Evolutionary conservation across 108 stramenopile species (phyloP), one percentile per base, ranked within the genome.

Genomic region (Fistulifera pelliculosa): DNA sequence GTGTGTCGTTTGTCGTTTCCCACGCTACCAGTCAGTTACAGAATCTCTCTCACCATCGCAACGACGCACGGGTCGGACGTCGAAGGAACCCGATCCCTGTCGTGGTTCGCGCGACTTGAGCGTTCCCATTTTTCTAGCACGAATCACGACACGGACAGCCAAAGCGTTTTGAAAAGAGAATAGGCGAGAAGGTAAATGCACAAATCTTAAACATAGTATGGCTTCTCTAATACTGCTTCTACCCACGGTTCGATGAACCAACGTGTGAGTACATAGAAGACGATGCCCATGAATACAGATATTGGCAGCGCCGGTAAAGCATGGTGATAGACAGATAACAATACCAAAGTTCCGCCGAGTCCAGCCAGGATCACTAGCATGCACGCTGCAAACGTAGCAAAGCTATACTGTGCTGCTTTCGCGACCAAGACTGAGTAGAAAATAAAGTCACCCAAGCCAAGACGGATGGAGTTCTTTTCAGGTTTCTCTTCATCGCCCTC

Each of bases 351-450:
- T 0, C 88, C 85, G 2, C 89, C 94, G 6, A 98, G 63, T 28
- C 93, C 95, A 6, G 87, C 78, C 21, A 98, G 58, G 48, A 98
- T 93, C 14, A 90, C 89, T 3, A 96, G 56, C 27, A 85, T 77
- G 44, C 87, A 94, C 1, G 93, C 76, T 10, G 74, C 85, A 60
- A 91, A 93, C 25, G 91, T 91, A 7, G 93, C 68, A 68, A 94
- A 94, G 52, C 94, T 89, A 65, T 88, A 82, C 51, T 85, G 77
- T 4, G 94, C 92, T 5, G 96, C 94, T 65, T 94, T 93, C 23
- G 84, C 82, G 13, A 95, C 93, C 39, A 98, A 66, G 21, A 98
- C 97, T 54, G 77, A 80, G 71, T 98, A 98, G 52, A 98, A 98
- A 19, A 98, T 95, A 53, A 98, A 98, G 69, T 98, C 97, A 28